A percentile compares a stretch with the other conserved stretches of the same genome.
Evolutionary conservation across 1,284 basidiomycete genomes (phyloP).

Genomic region (Grifola frondosa): DNA sequence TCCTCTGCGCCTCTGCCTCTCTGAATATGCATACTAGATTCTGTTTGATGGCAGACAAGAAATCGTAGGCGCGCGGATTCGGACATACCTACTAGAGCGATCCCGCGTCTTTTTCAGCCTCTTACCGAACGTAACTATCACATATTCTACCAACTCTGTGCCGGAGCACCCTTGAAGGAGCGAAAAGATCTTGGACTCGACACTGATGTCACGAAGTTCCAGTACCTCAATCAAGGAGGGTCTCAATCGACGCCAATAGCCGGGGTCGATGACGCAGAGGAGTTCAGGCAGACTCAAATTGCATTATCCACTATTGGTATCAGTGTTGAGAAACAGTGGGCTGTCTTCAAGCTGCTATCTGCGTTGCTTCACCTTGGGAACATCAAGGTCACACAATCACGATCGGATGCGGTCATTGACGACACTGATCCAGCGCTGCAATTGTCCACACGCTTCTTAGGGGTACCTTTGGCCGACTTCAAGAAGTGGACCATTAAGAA

Average conservation of each 20-base stretch:
- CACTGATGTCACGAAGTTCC: conserved; percentile 83
- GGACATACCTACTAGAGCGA: conserved; percentile 96
- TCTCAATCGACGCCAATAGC: conserved; percentile 80
- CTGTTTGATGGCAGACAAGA: conserved; percentile 94
- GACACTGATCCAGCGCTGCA: conserved; percentile 84
- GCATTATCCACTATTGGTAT: conserved; percentile 97
- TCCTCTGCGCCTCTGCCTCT: conserved; percentile 2
- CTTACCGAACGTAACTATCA: conserved; percentile 98
- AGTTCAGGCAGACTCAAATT: conserved; percentile 91
- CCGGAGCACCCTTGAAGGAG: conserved; percentile 93
- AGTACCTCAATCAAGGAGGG: conserved; percentile 94
- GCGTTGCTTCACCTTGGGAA: conserved; percentile 96
- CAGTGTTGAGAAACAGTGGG: conserved; percentile 96
- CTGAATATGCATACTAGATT: conserved; percentile 57
- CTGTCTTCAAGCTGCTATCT: conserved; percentile 92
- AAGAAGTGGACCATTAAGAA: conserved; percentile 99
- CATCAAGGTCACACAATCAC: conserved; percentile 81
- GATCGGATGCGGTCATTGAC: conserved; percentile 84
- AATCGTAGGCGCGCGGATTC: conserved; percentile 96
- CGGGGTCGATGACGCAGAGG: conserved; percentile 94
- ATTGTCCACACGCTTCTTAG: conserved; percentile 86
- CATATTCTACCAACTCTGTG: conserved; percentile 99
- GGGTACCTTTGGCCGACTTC: conserved; percentile 91
- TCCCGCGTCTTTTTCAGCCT: conserved; percentile 98
- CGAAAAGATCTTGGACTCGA: conserved; percentile 93